A percentile compares a stretch with the other conserved stretches of the same genome.
Evolutionary conservation across 2,329 filamentous ascomycete genomes (phyloP).

Genomic region (Rutstroemia sp.): DNA sequence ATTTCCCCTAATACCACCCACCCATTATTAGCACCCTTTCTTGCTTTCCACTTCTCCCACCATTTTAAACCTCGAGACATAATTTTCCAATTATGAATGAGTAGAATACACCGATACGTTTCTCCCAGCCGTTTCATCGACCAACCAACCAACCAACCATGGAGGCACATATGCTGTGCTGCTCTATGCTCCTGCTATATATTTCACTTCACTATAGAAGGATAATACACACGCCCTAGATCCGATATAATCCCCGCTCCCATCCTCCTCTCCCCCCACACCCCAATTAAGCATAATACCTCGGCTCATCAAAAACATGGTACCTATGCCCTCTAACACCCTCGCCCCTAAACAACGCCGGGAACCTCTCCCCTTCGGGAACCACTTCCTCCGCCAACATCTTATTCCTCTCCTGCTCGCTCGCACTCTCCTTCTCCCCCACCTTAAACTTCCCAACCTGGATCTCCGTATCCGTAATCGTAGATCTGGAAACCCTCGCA

Average conservation of each 20-base stretch:
- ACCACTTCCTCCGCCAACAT: constrained; percentile 65
- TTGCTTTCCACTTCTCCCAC: too few relatives aligned
- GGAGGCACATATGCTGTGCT: too few relatives aligned
- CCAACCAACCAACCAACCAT: too few relatives aligned
- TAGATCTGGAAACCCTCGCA: constrained; percentile 77
- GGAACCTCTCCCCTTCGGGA: constrained; percentile 73
- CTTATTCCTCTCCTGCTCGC: constrained; percentile 47
- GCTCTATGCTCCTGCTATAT: too few relatives aligned
- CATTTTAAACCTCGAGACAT: background rate
- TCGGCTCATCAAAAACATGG: constrained; percentile 90
- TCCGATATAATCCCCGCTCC: background rate
- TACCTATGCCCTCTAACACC: constrained; percentile 87
- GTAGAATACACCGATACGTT: background rate
- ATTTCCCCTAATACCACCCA: background rate
- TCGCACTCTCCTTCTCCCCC: constrained; percentile 59
- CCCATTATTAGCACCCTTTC: too few relatives aligned
- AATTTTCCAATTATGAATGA: background rate
- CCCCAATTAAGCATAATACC: constrained; percentile 47
- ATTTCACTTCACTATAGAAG: background rate
- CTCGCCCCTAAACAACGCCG: constrained; percentile 71
- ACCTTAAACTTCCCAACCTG: constrained; percentile 95
- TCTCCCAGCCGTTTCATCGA: too few relatives aligned
- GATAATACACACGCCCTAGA: background rate
- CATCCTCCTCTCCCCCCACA: too few relatives aligned
- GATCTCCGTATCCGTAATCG: constrained; percentile 94